These are phyloP conservation scores for Pulveroboletus sp. DNA, from an alignment of 768 basidiomycete species.

Conservation along the genomic window DNA sequence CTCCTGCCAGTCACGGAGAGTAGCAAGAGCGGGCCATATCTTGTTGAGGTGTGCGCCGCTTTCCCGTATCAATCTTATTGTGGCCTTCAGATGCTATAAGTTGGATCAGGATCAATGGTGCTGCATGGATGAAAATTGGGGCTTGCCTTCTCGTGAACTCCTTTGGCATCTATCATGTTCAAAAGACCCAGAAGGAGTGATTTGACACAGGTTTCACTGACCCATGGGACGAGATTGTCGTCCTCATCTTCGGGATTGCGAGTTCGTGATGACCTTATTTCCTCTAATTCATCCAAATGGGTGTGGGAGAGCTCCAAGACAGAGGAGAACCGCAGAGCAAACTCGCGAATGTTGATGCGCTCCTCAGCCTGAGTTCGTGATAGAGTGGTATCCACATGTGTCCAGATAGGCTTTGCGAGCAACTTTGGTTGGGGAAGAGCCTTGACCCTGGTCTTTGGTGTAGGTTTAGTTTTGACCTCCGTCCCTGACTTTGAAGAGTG, in stretches of 20 bases:
- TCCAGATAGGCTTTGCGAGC: slow-evolving; percentile 53
- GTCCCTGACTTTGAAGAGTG: slow-evolving; percentile 9
- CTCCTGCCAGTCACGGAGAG: slow-evolving; percentile 38
- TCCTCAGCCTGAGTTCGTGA: slow-evolving; percentile 46
- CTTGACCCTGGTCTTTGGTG: slow-evolving; percentile 22
- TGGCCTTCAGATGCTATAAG: slow-evolving; percentile 24
- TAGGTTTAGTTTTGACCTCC: slow-evolving; percentile 14
- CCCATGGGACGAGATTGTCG: slow-evolving; percentile 45
- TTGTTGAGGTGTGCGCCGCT: slow-evolving; percentile 54
- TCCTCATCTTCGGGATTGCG: slow-evolving; percentile 37
- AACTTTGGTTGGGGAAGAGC: slow-evolving; percentile 31
- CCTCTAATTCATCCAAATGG: slow-evolving; percentile 62
- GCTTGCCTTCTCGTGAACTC: slow-evolving; percentile 34
- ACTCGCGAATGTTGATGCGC: slow-evolving; percentile 72
- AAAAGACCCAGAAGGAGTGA: slow-evolving; percentile 61
- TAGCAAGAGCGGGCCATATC: slow-evolving; percentile 54
- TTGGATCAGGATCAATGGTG: not conserved
- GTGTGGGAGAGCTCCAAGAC: slow-evolving; percentile 46
- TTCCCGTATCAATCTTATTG: slow-evolving; percentile 49
- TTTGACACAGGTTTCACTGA: slow-evolving; percentile 60
- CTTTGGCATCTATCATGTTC: slow-evolving; percentile 43
- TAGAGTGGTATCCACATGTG: slow-evolving; percentile 39
- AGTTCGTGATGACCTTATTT: slow-evolving; percentile 34
- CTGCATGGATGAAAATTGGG: not conserved
- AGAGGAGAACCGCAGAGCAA: slow-evolving; percentile 57